Conservation (phyloP, 305 asterid species). For the Nicotiana rustica region DNA sequence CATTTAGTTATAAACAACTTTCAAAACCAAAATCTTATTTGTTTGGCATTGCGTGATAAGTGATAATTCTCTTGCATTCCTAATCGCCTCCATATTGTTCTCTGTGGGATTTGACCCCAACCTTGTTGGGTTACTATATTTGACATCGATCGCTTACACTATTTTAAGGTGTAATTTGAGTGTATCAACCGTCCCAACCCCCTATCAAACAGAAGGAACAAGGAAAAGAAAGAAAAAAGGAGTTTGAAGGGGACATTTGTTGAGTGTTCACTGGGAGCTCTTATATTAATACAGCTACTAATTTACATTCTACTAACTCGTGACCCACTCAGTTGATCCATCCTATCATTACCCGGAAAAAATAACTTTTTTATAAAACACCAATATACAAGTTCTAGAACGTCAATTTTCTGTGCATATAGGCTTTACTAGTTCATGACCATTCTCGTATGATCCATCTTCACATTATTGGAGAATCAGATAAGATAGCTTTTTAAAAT, state of each 20-base stretch:
- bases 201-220: constrained; percentile 20
- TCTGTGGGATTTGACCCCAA: too few relatives aligned
- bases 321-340: background rate
- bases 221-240: background rate
- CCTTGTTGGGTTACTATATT: too few relatives aligned
- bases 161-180: too few relatives aligned
- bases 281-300: background rate
- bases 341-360: background rate
- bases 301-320: background rate
- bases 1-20: too few relatives aligned
- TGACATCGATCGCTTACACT: too few relatives aligned
- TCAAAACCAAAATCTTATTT: too few relatives aligned
- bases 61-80: too few relatives aligned
- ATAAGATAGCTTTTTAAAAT: background rate
- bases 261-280: constrained; percentile 15
- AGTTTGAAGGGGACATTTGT: background rate
- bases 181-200: background rate
- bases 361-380: too few relatives aligned
- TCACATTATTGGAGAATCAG: background rate
- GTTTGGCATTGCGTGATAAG: too few relatives aligned
- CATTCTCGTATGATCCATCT: background rate
- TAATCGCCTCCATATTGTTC: too few relatives aligned
- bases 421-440: background rate
- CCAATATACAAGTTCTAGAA: background rate
- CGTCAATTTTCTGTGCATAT: background rate